These are phyloP conservation scores for Venturia carpophila DNA, from an alignment of 2,329 filamentous ascomycete species.

Conservation along the genomic window DNA sequence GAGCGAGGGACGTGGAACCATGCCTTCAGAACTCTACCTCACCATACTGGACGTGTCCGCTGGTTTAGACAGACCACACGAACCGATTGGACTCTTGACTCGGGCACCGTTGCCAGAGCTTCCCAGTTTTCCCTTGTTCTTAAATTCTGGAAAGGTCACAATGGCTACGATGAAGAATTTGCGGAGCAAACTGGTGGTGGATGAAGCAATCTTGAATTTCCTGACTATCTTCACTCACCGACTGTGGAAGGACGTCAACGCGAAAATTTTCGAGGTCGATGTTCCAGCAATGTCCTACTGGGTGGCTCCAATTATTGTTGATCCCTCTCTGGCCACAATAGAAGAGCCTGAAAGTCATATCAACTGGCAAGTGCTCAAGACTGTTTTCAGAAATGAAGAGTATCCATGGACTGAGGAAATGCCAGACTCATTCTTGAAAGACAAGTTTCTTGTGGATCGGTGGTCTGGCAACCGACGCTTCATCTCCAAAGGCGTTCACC, in stretches of 20 bases:
- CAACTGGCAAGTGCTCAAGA: constrained; percentile 54
- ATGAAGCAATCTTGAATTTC: constrained; percentile 39
- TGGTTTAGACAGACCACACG: constrained; percentile 51
- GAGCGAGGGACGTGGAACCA: constrained; percentile 39
- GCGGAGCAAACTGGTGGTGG: constrained; percentile 36
- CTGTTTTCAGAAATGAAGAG: constrained; percentile 34
- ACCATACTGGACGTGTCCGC: constrained; percentile 55
- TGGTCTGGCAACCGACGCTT: constrained; percentile 53
- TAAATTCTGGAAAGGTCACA: constrained; percentile 56
- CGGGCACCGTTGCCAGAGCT: constrained; percentile 56
- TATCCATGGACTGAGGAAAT: constrained; percentile 39
- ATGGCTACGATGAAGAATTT: constrained; percentile 46
- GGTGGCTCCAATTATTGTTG: constrained; percentile 52
- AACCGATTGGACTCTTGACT: constrained; percentile 63
- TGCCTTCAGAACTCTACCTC: constrained; percentile 51
- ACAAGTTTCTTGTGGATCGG: constrained; percentile 49
- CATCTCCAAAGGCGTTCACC: constrained; percentile 41
- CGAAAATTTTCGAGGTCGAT: constrained; percentile 68
- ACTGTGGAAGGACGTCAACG: constrained; percentile 78
- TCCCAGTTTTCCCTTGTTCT: constrained; percentile 63
- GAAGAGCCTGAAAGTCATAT: constrained; percentile 34
- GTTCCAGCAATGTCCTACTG: constrained; percentile 69
- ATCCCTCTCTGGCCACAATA: neutral
- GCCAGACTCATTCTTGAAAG: constrained; percentile 33
- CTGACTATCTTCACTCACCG: constrained; percentile 68